phyloP scores from a whole-genome alignment of 306 rosid species.

The Acacia crassicarpa region DNA sequence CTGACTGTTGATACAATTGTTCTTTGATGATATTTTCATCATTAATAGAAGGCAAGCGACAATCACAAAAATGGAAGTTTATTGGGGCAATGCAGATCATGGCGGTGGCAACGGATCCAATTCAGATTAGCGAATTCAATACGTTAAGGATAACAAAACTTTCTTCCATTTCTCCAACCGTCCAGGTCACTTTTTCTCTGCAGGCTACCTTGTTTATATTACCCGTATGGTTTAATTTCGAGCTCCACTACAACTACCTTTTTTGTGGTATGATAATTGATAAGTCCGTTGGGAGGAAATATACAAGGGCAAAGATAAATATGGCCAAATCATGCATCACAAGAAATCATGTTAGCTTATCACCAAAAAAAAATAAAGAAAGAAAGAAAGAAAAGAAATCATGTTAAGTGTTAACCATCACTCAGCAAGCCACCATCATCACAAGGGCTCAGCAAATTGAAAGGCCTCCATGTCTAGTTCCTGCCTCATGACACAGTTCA shows the following conservation, averaged over 20 bases:
- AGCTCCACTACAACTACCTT: neutral
- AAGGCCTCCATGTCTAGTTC: conserved; percentile 81
- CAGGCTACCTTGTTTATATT: neutral
- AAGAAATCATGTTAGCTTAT: neutral
- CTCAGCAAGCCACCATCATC: conserved; percentile 13
- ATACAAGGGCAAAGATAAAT: neutral
- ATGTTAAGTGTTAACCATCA: neutral
- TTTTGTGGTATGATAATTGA: neutral
- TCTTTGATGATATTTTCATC: too few species aligned
- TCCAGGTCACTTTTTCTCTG: neutral
- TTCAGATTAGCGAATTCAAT: neutral
- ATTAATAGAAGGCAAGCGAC: too few species aligned
- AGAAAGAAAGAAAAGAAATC: neutral
- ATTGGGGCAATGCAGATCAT: too few species aligned
- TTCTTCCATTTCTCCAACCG: neutral
- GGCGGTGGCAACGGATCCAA: too few species aligned
- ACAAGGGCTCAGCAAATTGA: conserved; percentile 76
- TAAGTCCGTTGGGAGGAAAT: neutral
- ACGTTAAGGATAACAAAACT: neutral
- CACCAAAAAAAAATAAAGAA: too few species aligned
- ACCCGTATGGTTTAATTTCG: neutral
- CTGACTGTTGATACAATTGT: too few species aligned
- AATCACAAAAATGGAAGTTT: too few species aligned
- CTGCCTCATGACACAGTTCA: conserved; percentile 89
- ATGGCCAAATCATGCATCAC: neutral